These are phyloP conservation scores for Monascus ruber DNA, from an alignment of 2,329 filamentous ascomycete species.

Conservation along the genomic window DNA sequence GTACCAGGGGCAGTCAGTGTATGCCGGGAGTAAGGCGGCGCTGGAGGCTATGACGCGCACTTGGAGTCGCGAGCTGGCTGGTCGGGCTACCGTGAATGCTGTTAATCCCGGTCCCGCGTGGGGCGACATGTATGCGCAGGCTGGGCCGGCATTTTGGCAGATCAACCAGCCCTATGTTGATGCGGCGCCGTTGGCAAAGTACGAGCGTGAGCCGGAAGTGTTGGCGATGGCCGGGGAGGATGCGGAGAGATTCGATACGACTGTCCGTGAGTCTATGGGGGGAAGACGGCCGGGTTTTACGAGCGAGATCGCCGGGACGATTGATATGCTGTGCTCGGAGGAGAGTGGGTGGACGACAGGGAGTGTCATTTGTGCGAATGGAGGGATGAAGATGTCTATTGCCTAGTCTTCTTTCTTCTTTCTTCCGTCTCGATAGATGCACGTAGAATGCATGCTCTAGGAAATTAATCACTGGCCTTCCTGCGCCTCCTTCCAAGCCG, in stretches of 20 bases:
- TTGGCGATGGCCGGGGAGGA: conserved; percentile 49
- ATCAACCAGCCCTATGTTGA: conserved; percentile 50
- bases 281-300: conserved; percentile 54
- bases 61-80: conserved; percentile 52
- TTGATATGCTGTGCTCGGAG: conserved; percentile 61
- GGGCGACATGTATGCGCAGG: conserved; percentile 54
- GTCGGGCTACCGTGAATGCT: conserved; percentile 53
- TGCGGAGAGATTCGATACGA: conserved; percentile 34
- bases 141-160: conserved; percentile 46
- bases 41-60: conserved; percentile 59
- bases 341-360: conserved; percentile 72
- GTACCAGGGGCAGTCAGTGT: conserved; percentile 48
- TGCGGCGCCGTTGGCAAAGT: conserved; percentile 52
- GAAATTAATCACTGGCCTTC: too few relatives aligned
- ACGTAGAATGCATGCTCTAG: too few relatives aligned
- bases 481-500: too few relatives aligned
- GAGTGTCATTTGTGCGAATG: conserved; percentile 69
- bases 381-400: conserved; percentile 52
- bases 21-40: conserved; percentile 56
- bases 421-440: too few relatives aligned
- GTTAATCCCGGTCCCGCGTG: conserved; percentile 56
- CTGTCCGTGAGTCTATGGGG: conserved; percentile 44
- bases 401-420: background rate
- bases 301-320: conserved; percentile 61
- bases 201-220: conserved; percentile 46